Base-by-base conservation (phyloP, 768 basidiomycete species). In the Panaeolus papilionaceus region DNA sequence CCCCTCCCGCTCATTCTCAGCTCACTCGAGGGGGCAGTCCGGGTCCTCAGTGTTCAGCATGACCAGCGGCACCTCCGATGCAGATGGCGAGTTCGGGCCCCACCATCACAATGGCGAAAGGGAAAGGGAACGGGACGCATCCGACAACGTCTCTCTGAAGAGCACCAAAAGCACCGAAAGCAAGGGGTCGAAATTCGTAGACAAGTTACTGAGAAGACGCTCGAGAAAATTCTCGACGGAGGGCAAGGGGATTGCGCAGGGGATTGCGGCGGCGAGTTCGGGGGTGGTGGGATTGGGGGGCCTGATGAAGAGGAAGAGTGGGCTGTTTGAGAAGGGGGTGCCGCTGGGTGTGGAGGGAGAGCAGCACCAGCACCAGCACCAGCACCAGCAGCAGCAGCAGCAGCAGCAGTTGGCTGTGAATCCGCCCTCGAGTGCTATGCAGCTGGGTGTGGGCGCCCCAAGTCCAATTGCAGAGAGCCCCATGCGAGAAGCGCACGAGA, bases 161-260 rank as follows among this genome's bases (percentile, higher is more conserved):
- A 33, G 28, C 14, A 58, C 37, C 16, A 28, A 58, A 6, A 33
- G 28, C 54, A 58, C 54, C 4, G 33, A 58, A 11, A 33, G 54
- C 54, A 58, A 7, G 28, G 54, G 54, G 0, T 12, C 54, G 4
- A 58, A 58, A 12, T 58, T 58, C n/a, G 54, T 58, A 0, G 54
- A 58, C 33, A 58, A 58, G 54, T 58, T 58, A 28, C 33, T 58
- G 28, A 58, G 54, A 12, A 7, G 54, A 16, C 54, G 54, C 9
- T 58, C 54, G 2, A 58, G 54, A 28, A 58, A 14, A 11, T 58
- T 58, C 33, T 58, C 54, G 54, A 58, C 26, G 26, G 54, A 58
- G 54, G 33, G 26, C 1, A 37, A 37, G 28, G 14, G 42, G 14
- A 44, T 44, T 18, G 42, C 42, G 16, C 14, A 28, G 10, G 54